Conservation (phyloP, 2,329 filamentous ascomycete genomes). For the Neocucurbitaria cava region DNA sequence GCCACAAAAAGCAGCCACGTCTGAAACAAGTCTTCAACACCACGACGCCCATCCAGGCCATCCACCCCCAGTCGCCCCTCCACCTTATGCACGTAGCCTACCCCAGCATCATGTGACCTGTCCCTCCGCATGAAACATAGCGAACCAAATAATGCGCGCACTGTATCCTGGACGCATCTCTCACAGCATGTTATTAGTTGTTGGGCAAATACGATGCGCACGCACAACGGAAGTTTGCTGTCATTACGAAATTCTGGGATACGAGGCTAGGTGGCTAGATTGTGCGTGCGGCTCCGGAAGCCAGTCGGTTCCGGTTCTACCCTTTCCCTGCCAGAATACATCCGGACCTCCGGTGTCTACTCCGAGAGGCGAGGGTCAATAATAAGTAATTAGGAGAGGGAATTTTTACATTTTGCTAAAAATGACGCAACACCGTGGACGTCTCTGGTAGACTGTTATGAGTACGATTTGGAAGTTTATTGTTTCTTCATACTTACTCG, state of each 20-base stretch:
- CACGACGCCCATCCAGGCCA: conserved; percentile 30
- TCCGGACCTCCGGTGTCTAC: conserved; percentile 3
- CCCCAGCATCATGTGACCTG: conserved; percentile 9
- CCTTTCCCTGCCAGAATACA: background rate
- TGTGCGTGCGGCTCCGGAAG: conserved; percentile 4
- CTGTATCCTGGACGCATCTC: background rate
- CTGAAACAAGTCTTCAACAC: conserved; percentile 45
- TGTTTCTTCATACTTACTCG: background rate
- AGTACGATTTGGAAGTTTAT: too few species aligned
- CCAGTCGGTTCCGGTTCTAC: conserved; percentile 4
- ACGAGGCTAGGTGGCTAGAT: conserved; percentile 1
- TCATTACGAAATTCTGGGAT: background rate
- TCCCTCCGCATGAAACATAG: background rate
- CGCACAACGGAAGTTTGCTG: background rate
- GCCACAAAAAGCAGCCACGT: conserved; percentile 23
- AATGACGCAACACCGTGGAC: background rate
- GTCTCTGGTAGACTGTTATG: background rate
- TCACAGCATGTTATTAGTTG: background rate
- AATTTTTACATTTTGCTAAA: background rate
- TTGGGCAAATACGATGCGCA: background rate
- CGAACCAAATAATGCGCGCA: background rate
- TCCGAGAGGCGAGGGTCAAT: background rate
- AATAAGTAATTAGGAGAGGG: background rate
- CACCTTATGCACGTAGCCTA: too few species aligned
- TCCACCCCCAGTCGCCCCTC: conserved; percentile 4